phyloP scores from a whole-genome alignment of 2,329 filamentous ascomycete genomes.

The Lachnellula suecica region DNA sequence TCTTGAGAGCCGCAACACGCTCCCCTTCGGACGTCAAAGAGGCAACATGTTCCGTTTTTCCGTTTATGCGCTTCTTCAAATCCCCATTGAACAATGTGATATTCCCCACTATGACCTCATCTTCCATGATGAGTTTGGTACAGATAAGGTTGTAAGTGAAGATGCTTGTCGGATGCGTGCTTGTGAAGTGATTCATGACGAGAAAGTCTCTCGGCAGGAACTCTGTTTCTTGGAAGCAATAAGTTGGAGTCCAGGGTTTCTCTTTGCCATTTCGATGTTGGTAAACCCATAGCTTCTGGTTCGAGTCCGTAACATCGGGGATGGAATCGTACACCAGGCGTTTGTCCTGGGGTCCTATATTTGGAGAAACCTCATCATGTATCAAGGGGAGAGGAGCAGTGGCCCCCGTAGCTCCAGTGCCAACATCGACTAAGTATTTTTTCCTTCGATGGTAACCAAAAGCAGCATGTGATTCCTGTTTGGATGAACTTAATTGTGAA shows the following conservation, averaged over 20 bases:
- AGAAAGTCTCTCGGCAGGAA: slow-evolving; percentile 60
- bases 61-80: slow-evolving; percentile 51
- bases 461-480: slow-evolving; percentile 56
- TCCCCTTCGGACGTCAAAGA: slow-evolving; percentile 50
- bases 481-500: neutral
- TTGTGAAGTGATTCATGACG: slow-evolving; percentile 56
- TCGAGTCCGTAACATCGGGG: slow-evolving; percentile 41
- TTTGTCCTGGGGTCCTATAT: slow-evolving; percentile 46
- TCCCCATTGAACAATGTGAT: slow-evolving; percentile 47
- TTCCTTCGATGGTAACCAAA: slow-evolving; percentile 51
- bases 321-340: slow-evolving; percentile 52
- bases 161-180: slow-evolving; percentile 45
- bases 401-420: slow-evolving; percentile 39
- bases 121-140: slow-evolving; percentile 52
- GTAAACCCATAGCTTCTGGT: slow-evolving; percentile 57
- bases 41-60: slow-evolving; percentile 45
- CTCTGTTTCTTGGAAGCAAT: slow-evolving; percentile 47
- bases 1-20: slow-evolving; percentile 46
- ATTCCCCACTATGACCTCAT: slow-evolving; percentile 48
- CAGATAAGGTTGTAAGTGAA: slow-evolving; percentile 55
- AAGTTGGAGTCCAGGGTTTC: slow-evolving; percentile 51
- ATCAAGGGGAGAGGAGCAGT: slow-evolving; percentile 54
- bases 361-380: slow-evolving; percentile 31
- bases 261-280: slow-evolving; percentile 49
- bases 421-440: slow-evolving; percentile 57